Evolutionary conservation across 2,329 filamentous ascomycete species (phyloP).

Genomic region (Fusarium proliferatum): DNA sequence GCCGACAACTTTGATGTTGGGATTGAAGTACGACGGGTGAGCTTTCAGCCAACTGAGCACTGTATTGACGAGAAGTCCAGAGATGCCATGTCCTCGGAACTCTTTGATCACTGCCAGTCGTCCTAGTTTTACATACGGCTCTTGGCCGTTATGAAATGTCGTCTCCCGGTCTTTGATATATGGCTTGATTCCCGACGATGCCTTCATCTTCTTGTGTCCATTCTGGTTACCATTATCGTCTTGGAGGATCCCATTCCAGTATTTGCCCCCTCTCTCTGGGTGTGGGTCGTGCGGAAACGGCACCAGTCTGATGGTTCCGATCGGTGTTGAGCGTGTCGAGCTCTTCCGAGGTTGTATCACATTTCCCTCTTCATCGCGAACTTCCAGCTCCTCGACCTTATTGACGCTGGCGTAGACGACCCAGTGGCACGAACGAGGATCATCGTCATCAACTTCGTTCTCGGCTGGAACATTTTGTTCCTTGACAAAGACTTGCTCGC

Average conservation of each 20-base stretch:
- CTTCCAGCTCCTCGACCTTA: conserved; percentile 55
- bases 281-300: conserved; percentile 81
- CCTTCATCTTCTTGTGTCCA: conserved; percentile 1
- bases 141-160: conserved; percentile 67
- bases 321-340: conserved; percentile 60
- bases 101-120: conserved; percentile 76
- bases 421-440: conserved; percentile 85
- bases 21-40: conserved; percentile 68
- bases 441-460: conserved; percentile 84
- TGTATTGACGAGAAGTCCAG: conserved; percentile 72
- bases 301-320: conserved; percentile 83
- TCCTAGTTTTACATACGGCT: conserved; percentile 86
- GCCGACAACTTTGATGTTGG: conserved; percentile 57
- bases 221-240: conserved; percentile 36
- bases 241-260: conserved; percentile 58
- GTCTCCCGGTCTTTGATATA: conserved; percentile 57
- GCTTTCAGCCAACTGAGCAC: conserved; percentile 74
- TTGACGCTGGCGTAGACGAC: conserved; percentile 80
- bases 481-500: conserved; percentile 68
- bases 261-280: conserved; percentile 62
- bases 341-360: conserved; percentile 57
- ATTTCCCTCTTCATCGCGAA: conserved; percentile 56
- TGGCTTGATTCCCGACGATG: conserved; percentile 14
- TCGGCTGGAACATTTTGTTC: conserved; percentile 70
- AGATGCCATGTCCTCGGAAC: conserved; percentile 74